phyloP scores from a whole-genome alignment of 2,329 filamentous ascomycete species.

The Neofusicoccum kwambonambiense region DNA sequence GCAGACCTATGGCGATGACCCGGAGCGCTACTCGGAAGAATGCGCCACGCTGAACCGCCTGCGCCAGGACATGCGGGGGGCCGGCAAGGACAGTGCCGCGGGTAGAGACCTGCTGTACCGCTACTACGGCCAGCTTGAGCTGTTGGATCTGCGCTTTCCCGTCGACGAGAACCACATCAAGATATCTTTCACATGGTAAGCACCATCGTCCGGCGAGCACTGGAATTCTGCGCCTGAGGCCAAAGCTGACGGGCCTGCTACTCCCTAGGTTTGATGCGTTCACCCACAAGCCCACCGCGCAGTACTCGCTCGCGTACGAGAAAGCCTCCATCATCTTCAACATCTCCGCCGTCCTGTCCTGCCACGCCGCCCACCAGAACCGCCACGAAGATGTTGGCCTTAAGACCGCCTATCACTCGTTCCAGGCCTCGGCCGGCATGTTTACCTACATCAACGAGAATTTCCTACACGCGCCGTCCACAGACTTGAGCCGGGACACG shows the following conservation, averaged over 20 bases:
- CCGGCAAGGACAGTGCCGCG: constrained; percentile 92
- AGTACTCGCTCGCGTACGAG: constrained; percentile 95
- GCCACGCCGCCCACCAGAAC: constrained; percentile 90
- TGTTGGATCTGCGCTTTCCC: constrained; percentile 90
- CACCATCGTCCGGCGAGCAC: neutral
- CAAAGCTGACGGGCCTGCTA: neutral
- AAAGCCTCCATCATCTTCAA: constrained; percentile 99
- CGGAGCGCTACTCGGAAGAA: constrained; percentile 92
- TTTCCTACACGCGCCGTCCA: constrained; percentile 93
- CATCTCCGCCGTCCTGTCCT: constrained; percentile 94
- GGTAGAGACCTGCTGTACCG: constrained; percentile 91
- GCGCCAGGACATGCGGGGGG: constrained; percentile 96
- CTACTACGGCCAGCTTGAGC: constrained; percentile 95
- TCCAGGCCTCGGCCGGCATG: constrained; percentile 98
- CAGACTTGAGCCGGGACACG: constrained; percentile 92
- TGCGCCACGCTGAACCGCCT: constrained; percentile 90
- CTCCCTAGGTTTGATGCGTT: constrained; percentile 93
- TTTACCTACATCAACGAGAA: constrained; percentile 99
- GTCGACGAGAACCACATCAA: constrained; percentile 99
- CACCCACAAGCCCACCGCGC: constrained; percentile 93
- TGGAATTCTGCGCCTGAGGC: too few species aligned
- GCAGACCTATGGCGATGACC: constrained; percentile 91
- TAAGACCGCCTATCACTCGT: constrained; percentile 96
- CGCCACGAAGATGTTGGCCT: constrained; percentile 87
- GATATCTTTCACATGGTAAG: constrained; percentile 95